These are phyloP conservation scores for Umbelopsis sp. DNA, from an alignment of 192 early-diverging fungal species.

Conservation along the genomic window DNA sequence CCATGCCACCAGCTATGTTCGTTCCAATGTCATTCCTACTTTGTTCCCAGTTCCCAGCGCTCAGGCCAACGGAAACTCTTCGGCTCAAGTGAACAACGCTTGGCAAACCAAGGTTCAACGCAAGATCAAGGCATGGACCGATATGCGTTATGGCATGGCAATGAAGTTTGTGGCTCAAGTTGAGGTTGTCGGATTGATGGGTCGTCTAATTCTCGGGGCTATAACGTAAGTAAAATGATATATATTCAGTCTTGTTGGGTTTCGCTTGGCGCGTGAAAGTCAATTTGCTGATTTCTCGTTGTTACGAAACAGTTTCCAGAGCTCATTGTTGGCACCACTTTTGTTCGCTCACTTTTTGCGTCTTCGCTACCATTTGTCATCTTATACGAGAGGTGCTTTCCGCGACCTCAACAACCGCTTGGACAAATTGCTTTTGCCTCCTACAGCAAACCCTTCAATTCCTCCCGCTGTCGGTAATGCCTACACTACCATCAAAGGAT, in stretches of 20 bases:
- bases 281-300: neutral
- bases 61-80: slow-evolving; percentile 18
- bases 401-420: slow-evolving; percentile 38
- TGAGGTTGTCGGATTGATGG: slow-evolving; percentile 74
- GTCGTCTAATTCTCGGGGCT: slow-evolving; percentile 55
- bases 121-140: slow-evolving; percentile 54
- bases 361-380: slow-evolving; percentile 69
- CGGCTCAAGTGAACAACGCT: slow-evolving; percentile 24
- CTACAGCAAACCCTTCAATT: slow-evolving; percentile 49
- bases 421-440: slow-evolving; percentile 45
- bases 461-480: slow-evolving; percentile 45
- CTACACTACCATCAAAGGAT: slow-evolving; percentile 43
- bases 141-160: slow-evolving; percentile 63
- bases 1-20: slow-evolving; percentile 71
- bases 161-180: slow-evolving; percentile 66
- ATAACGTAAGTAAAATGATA: slow-evolving; percentile 43
- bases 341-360: slow-evolving; percentile 73
- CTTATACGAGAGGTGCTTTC: slow-evolving; percentile 52
- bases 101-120: slow-evolving; percentile 49
- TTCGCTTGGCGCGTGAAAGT: neutral
- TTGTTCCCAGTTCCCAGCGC: slow-evolving; percentile 51
- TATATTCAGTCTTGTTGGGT: neutral
- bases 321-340: slow-evolving; percentile 41
- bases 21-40: slow-evolving; percentile 68
- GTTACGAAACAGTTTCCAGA: slow-evolving; percentile 18